These are phyloP conservation scores for Gryganskiella cystojenkinii DNA, from an alignment of 192 early-diverging fungal genomes.

Conservation along the genomic window DNA sequence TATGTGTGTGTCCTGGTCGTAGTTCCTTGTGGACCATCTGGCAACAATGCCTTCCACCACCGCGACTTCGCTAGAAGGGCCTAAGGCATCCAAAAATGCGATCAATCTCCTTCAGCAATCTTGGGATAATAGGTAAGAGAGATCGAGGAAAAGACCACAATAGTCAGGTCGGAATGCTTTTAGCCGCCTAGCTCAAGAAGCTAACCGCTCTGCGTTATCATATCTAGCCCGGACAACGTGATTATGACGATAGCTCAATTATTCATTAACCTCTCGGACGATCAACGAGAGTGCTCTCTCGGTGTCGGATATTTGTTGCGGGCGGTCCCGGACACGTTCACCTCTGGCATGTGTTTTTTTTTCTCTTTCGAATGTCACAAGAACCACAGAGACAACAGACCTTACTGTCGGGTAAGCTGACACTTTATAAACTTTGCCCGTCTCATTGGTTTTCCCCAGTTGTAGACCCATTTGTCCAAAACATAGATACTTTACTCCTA, in stretches of 20 bases:
- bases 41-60: constrained; percentile 16
- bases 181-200: too few species aligned
- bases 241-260: constrained; percentile 29
- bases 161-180: too few species aligned
- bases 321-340: constrained; percentile 28
- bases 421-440: too few species aligned
- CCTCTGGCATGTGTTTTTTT: constrained; percentile 7
- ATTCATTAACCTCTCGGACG: constrained; percentile 29
- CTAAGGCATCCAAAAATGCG: constrained; percentile 11
- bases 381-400: too few species aligned
- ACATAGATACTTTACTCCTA: constrained; percentile 12
- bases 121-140: constrained; percentile 41
- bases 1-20: not conserved
- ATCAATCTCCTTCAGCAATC: constrained; percentile 23
- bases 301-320: constrained; percentile 26
- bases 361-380: too few species aligned
- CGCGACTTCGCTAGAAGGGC: not conserved
- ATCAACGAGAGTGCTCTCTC: constrained; percentile 26
- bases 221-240: constrained; percentile 28
- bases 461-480: constrained; percentile 42
- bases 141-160: too few species aligned
- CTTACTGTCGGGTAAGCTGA: too few species aligned
- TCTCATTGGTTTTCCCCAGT: too few species aligned
- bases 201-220: not conserved
- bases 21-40: constrained; percentile 45